Evolutionary conservation across 1,284 basidiomycete species (phyloP).

Genomic region (Exobasidium cylindrosporum): DNA sequence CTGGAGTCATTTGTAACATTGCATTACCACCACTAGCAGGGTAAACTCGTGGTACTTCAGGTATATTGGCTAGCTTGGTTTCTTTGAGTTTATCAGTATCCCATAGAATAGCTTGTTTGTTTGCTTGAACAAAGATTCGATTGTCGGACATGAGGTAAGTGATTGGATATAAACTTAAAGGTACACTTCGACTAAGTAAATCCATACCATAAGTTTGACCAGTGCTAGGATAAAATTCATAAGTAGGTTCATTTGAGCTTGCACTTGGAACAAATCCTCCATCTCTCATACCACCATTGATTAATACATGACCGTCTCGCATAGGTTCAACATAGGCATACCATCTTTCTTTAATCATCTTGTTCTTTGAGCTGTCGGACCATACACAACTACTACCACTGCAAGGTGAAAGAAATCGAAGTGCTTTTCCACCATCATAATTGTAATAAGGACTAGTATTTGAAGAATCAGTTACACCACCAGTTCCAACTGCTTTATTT

Average conservation of each 20-base stretch:
- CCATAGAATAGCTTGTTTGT: conserved; percentile 33
- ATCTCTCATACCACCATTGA: conserved; percentile 41
- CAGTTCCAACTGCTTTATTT: conserved; percentile 39
- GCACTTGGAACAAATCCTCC: conserved; percentile 42
- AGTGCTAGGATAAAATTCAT: conserved; percentile 46
- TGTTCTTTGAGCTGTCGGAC: conserved; percentile 28
- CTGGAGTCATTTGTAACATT: conserved; percentile 38
- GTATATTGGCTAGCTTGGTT: conserved; percentile 31
- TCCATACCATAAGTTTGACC: conserved; percentile 21
- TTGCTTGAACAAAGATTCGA: conserved; percentile 11
- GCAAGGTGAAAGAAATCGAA: conserved; percentile 35
- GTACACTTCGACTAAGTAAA: conserved; percentile 32
- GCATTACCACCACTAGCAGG: conserved; percentile 42
- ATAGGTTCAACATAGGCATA: conserved; percentile 47
- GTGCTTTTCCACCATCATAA: conserved; percentile 37
- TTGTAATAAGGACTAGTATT: conserved; percentile 32
- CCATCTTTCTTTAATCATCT: conserved; percentile 44
- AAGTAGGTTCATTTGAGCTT: conserved; percentile 36
- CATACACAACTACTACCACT: conserved; percentile 31
- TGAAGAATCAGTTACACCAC: conserved; percentile 27
- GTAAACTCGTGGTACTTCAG: conserved; percentile 35
- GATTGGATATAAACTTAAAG: conserved; percentile 44
- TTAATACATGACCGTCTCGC: conserved; percentile 34
- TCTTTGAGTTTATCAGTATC: conserved; percentile 30
- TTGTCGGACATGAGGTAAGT: conserved; percentile 37